Base-by-base conservation (phyloP, 257 asterid species). In the Euphrasia confusa region DNA sequence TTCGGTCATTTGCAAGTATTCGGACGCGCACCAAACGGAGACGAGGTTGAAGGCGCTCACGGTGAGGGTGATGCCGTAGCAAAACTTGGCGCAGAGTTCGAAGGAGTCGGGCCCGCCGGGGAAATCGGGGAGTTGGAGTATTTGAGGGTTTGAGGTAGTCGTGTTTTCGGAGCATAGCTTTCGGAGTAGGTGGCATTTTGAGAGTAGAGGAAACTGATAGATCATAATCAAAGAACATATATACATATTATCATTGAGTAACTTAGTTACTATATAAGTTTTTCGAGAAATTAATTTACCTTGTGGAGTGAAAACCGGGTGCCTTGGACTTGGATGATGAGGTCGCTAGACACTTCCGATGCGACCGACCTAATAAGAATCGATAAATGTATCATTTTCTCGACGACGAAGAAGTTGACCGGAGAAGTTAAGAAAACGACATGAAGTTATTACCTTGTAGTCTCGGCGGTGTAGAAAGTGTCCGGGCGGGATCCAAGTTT, bases 31-130 rank as follows among this genome's bases (percentile, higher is more conserved):
- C 5, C 95, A 76, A 6, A 75, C 72, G 0, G 95, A 71, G 17
- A 92, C 96, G 21, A 92, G 69, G 86, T 92, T 92, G 88, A 81
- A 79, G 56, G 97, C 95, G 30, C 99, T 92, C 21, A 92, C 78
- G 37, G 96, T 92, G 71, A 93, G 74, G 3, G 96, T 85, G 65
- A 93, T 93, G 62, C 97, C 97, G 56, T 93, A 89, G 71, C 99
- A 93, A 86, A 93, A 93, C 58, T 93, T 93, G 1, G 97, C 95
- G 65, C 99, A 93, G 13, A 82, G 67, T 68, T 93, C 99, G 60
- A 93, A 93, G 0, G 95, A 86, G 67, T 93, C 99, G 6, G 68
- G 64, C 4, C 94, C 96, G 2, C 94, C 88, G 0, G 97, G 99
- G 61, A 93, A 87, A 61, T 89, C 97, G 4, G 83, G 84, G 58